Evolutionary conservation across 768 basidiomycete species (phyloP), one percentile per base, ranked within the genome.

Genomic region (Tephrocybe rancida): DNA sequence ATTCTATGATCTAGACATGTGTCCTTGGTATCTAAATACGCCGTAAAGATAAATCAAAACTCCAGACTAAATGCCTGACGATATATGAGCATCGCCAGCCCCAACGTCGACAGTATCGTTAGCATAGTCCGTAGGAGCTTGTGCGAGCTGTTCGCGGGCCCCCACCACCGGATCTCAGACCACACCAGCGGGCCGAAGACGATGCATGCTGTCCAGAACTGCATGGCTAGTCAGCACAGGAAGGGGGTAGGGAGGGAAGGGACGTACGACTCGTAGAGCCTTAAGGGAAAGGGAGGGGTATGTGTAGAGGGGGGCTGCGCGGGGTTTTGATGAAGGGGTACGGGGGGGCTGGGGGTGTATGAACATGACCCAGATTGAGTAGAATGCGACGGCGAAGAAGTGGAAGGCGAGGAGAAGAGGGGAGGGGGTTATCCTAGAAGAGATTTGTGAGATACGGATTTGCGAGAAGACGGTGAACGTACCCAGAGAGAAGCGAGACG

Each of bases 351-450:
- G 67, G 32, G 74, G 70, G 52, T 72, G 84, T 8, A 85, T 87
- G 70, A 98, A 95, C 71, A 97, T 79, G 46, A 89, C 77, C 84
- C 87, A 98, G 65, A 98, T 87, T 1, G 95, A 86, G 72, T 97
- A 99, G 59, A 99, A 82, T 0, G 97, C 97, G 59, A 99, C 97
- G 24, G 82, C 74, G 78, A 96, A 99, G 74, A 99, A 99, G 75
- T 98, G 97, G 64, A 82, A 84, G 59, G 88, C 84, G 18, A 99
- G 84, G 41, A 93, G 74, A 10, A 82, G 56, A 0, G 95, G 92
- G 16, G 44, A 22, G 53, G 44, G 44, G 5, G 24, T 29, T 44
- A 44, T 44, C 13, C 44, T 44, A 14, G 13, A n/a, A 44, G 6
- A 7, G 45, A 55, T n/a, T n/a, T 39, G 19, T 16, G 13, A 21